Base-by-base conservation (phyloP, 2,329 filamentous ascomycete species). In the Clarireedia homoeocarpa region DNA sequence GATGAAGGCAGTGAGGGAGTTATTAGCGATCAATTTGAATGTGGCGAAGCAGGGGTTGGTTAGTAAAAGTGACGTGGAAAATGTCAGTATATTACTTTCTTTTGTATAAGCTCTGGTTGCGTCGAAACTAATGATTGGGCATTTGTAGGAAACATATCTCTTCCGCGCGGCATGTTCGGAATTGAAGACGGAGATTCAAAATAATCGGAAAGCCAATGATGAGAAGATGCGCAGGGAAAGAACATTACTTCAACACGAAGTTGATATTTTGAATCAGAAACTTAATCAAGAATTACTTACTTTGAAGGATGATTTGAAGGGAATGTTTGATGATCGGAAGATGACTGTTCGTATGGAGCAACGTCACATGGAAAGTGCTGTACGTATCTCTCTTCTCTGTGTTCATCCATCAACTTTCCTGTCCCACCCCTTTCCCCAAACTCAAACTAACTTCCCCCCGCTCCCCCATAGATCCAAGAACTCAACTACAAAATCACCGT, bases 401-500 rank as follows among this genome's bases (percentile, higher is more conserved):
- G 2, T 47, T 20, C n/a, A 42, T 42, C 5, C 12, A 34, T 34
- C 30, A 34, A 14, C 30, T 10, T 48, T 38, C 34, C 27, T 50
- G 5, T 23, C 34, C 46, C 15, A 5, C 26, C 23, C 7, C 1
- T 44, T 23, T 24, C 17, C 40, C 2, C 9, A 40, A 42, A 39
- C 20, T 36, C 45, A 58, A 39, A 61, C 36, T 38, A 20, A 48
- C 6, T 9, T 15, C 39, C 14, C 39, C n/a, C n/a, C 39, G n/a
- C 14, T 20, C 20, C 6, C 39, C 15, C 23, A 24, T 66, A 89
- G 79, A 91, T 96, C 60, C 91, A 96, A 77, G 88, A 96, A 74
- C 80, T 97, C 63, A 95, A 92, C 72, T 96, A 97, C 73, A 94
- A 95, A 70, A 97, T 99, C 71, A 95, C 89, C 23, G 90, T 96